phyloP scores from a whole-genome alignment of 2,329 filamentous ascomycete genomes.

The Alternaria burnsii region DNA sequence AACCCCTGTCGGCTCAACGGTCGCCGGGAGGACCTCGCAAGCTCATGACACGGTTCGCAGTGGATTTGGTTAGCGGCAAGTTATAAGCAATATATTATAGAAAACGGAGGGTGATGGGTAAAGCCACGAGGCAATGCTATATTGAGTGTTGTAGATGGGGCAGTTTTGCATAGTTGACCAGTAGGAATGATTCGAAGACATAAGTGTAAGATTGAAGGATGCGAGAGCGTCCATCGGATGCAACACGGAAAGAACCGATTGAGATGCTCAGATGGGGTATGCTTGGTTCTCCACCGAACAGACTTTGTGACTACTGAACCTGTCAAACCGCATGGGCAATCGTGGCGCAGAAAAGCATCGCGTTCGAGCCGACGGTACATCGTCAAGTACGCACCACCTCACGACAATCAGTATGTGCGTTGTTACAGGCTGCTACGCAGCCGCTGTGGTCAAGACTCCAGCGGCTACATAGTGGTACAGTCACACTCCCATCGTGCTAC shows the following conservation, averaged over 20 bases:
- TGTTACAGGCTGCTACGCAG: neutral
- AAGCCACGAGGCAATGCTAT: neutral
- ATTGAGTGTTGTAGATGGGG: neutral
- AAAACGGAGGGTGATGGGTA: constrained; percentile 4
- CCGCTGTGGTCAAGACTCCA: neutral
- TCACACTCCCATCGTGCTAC: neutral
- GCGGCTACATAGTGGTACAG: constrained; percentile 1
- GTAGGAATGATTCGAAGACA: constrained; percentile 8
- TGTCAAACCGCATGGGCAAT: neutral
- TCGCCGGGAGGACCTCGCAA: constrained; percentile 17
- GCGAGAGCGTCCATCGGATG: neutral
- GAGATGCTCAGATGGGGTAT: neutral
- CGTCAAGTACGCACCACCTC: neutral
- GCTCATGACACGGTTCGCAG: constrained; percentile 25
- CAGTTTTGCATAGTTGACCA: neutral
- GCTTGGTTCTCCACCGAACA: constrained; percentile 1
- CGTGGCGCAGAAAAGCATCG: neutral
- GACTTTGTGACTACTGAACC: neutral
- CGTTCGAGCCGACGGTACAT: neutral
- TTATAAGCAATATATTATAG: constrained; percentile 17
- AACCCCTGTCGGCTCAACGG: constrained; percentile 29
- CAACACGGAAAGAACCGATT: neutral
- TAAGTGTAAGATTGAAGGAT: constrained; percentile 12
- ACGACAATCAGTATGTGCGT: neutral
- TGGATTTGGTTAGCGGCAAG: constrained; percentile 16